A percentile compares a stretch with the other conserved stretches of the same genome.
Evolutionary conservation across 208 protist genomes (phyloP).

Genomic region (Tritrichomonas foetus): DNA sequence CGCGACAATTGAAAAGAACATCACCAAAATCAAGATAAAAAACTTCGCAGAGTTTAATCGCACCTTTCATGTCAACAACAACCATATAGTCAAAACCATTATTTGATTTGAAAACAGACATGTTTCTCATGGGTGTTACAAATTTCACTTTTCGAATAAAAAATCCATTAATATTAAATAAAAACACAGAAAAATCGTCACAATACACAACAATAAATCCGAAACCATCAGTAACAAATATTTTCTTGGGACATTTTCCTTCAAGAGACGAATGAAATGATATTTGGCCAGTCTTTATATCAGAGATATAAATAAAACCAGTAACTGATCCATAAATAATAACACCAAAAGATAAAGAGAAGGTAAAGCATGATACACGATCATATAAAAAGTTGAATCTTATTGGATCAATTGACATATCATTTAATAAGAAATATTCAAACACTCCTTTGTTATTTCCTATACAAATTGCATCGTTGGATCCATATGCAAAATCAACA

Average conservation of each 20-base stretch:
- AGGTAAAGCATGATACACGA: too few relatives aligned
- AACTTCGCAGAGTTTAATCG: neutral
- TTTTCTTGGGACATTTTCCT: too few relatives aligned
- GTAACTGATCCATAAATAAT: neutral
- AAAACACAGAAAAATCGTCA: neutral
- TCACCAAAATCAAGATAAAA: neutral
- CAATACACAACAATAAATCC: slow-evolving; percentile 21
- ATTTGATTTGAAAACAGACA: neutral
- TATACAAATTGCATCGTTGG: too few relatives aligned
- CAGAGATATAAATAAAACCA: neutral
- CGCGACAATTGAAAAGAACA: neutral
- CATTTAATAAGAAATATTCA: too few relatives aligned
- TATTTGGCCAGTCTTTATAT: neutral
- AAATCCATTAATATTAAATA: neutral
- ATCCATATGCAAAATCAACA: too few relatives aligned
- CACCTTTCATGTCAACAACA: neutral
- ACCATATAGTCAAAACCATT: slow-evolving; percentile 5
- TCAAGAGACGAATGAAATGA: too few relatives aligned
- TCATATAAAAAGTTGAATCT: too few relatives aligned
- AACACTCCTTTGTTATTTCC: too few relatives aligned
- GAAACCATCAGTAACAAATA: neutral
- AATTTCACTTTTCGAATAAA: neutral
- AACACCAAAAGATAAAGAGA: too few relatives aligned
- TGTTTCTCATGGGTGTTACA: too few relatives aligned
- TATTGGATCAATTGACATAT: too few relatives aligned